These are phyloP conservation scores for Fusarium goolgardi DNA, from an alignment of 2,329 filamentous ascomycete genomes.

Conservation along the genomic window DNA sequence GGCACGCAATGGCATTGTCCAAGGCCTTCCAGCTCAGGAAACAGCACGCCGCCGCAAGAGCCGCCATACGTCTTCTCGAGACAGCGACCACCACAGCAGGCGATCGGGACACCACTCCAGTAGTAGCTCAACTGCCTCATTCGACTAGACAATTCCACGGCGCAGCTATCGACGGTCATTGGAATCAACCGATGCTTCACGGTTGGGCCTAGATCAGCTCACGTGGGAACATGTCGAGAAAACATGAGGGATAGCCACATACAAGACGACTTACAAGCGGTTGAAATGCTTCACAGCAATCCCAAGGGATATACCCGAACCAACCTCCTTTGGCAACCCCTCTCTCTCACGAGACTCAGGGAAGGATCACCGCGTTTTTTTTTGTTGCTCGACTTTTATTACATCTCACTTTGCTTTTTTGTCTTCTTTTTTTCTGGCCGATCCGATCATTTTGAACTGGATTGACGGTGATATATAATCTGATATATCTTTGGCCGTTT, in stretches of 20 bases:
- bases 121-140: conserved; percentile 71
- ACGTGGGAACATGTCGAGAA: conserved; percentile 23
- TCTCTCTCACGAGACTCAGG: conserved; percentile 44
- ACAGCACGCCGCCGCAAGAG: conserved; percentile 63
- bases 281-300: conserved; percentile 56
- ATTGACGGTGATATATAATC: conserved; percentile 21
- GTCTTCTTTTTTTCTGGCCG: background rate
- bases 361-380: conserved; percentile 25
- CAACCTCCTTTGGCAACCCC: conserved; percentile 40
- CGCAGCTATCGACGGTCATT: conserved; percentile 10
- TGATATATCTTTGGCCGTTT: conserved; percentile 20
- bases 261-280: conserved; percentile 50
- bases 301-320: conserved; percentile 49
- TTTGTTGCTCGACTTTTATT: background rate
- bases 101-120: conserved; percentile 70
- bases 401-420: conserved; percentile 2
- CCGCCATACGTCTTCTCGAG: conserved; percentile 62
- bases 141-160: conserved; percentile 57
- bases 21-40: conserved; percentile 70
- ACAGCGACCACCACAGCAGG: conserved; percentile 59
- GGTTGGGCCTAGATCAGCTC: conserved; percentile 30
- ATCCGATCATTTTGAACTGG: conserved; percentile 24
- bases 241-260: conserved; percentile 32
- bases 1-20: conserved; percentile 74
- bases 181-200: conserved; percentile 18